Percentiles rank a stretch among this genome's conserved stretches.
Conservation (phyloP, 257 asterid genomes). For the Solanum peruvianum region DNA sequence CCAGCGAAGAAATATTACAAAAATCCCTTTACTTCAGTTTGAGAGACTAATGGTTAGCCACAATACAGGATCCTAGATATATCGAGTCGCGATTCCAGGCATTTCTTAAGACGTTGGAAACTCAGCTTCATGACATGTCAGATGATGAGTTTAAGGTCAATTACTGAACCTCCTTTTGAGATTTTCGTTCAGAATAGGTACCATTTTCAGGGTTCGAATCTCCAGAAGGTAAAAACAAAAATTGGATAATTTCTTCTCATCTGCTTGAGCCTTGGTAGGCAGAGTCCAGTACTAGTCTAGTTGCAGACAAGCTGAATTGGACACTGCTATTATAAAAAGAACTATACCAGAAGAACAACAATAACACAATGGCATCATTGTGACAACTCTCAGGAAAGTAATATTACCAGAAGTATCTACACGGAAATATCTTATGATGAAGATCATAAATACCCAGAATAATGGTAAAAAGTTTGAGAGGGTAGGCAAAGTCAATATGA, state of each 20-base stretch:
- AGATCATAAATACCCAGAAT: not conserved
- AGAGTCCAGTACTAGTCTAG: not conserved
- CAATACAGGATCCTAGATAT: constrained; percentile 77
- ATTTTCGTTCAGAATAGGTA: not conserved
- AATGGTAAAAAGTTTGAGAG: not conserved
- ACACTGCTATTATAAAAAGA: not conserved
- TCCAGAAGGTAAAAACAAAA: not conserved
- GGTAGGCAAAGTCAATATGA: not conserved
- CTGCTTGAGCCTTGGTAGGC: not conserved
- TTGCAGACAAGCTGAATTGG: not conserved
- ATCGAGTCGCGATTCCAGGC: constrained; percentile 75
- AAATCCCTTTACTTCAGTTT: not conserved
- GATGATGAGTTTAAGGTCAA: constrained; percentile 74
- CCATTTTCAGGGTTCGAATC: not conserved
- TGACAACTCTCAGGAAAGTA: not conserved
- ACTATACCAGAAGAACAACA: not conserved
- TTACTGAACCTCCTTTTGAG: not conserved
- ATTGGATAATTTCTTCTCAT: not conserved
- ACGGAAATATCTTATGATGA: not conserved
- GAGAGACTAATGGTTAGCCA: not conserved
- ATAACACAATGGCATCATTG: not conserved
- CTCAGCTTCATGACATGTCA: constrained; percentile 73
- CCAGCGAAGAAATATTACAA: not conserved
- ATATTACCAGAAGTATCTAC: not conserved
- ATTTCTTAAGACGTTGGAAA: constrained; percentile 72